Evolutionary conservation across 2,329 filamentous ascomycete species (phyloP).

Genomic region (Talaromyces verruculosus): DNA sequence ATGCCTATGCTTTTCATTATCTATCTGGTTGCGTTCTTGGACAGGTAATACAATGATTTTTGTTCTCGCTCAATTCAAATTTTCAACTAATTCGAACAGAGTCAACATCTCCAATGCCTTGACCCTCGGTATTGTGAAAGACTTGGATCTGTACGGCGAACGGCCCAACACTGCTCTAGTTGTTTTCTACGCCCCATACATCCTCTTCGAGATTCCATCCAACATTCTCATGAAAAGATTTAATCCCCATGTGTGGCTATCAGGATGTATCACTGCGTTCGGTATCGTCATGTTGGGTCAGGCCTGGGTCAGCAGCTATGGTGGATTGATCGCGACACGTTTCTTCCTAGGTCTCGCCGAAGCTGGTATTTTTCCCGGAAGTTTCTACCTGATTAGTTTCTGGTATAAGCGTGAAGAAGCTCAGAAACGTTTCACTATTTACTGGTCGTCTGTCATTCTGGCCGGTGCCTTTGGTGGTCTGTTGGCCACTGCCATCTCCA

Average conservation of each 20-base stretch:
- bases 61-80: no score
- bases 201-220: slow-evolving; percentile 56
- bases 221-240: slow-evolving; percentile 55
- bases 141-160: slow-evolving; percentile 46
- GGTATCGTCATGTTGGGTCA: slow-evolving; percentile 29
- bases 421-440: slow-evolving; percentile 29
- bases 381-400: slow-evolving; percentile 38
- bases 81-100: slow-evolving; percentile 8
- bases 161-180: slow-evolving; percentile 54
- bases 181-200: slow-evolving; percentile 56
- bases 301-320: slow-evolving; percentile 31
- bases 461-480: slow-evolving; percentile 32
- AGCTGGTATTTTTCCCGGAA: slow-evolving; percentile 38
- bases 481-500: slow-evolving; percentile 30
- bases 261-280: slow-evolving; percentile 28
- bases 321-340: slow-evolving; percentile 31
- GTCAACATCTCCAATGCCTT: slow-evolving; percentile 58
- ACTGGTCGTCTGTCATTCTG: slow-evolving; percentile 27
- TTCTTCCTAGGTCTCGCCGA: slow-evolving; percentile 33
- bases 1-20: slow-evolving; percentile 26
- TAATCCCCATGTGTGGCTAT: slow-evolving; percentile 52
- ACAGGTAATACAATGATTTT: slow-evolving; percentile 20
- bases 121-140: slow-evolving; percentile 50
- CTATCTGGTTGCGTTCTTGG: slow-evolving; percentile 26
- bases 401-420: slow-evolving; percentile 39